Conservation (phyloP, 2,329 filamentous ascomycete species). For the Penicillium sp. region DNA sequence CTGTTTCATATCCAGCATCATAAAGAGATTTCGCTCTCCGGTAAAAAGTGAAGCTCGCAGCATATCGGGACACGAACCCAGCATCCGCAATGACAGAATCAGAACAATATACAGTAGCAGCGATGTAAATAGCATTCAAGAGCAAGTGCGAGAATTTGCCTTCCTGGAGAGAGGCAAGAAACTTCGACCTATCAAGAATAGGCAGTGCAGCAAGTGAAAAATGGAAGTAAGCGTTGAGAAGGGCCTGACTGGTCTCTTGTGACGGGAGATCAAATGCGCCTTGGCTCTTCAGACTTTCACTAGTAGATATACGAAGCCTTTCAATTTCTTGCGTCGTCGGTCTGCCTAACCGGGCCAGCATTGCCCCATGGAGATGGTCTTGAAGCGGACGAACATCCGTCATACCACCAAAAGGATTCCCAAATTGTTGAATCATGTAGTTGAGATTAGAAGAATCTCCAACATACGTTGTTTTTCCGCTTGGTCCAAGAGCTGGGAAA, state of each 20-base stretch:
- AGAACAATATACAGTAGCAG: conserved; percentile 22
- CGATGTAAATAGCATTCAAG: conserved; percentile 25
- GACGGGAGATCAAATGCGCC: conserved; percentile 23
- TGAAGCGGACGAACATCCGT: conserved; percentile 14
- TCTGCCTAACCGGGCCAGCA: conserved; percentile 17
- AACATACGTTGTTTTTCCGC: conserved; percentile 17
- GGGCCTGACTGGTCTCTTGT: conserved; percentile 13
- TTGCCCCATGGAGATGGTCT: conserved; percentile 22
- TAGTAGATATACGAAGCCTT: not conserved
- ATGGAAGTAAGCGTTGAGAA: conserved; percentile 26
- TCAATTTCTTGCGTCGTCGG: conserved; percentile 16
- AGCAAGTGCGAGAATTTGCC: conserved; percentile 21
- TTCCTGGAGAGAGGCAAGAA: conserved; percentile 15
- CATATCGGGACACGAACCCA: conserved; percentile 24
- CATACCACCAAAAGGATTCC: conserved; percentile 21
- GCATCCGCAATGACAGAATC: conserved; percentile 20
- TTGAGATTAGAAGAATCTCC: conserved; percentile 28
- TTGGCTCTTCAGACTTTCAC: conserved; percentile 6
- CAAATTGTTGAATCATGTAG: conserved; percentile 27
- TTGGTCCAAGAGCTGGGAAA: conserved; percentile 11
- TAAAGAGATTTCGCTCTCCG: conserved; percentile 28
- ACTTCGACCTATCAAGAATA: conserved; percentile 23
- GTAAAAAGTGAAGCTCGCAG: conserved; percentile 27
- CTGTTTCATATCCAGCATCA: conserved; percentile 29
- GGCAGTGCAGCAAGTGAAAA: conserved; percentile 19